Conservation (phyloP, 257 asterid genomes). For the Penstemon newberryi region DNA sequence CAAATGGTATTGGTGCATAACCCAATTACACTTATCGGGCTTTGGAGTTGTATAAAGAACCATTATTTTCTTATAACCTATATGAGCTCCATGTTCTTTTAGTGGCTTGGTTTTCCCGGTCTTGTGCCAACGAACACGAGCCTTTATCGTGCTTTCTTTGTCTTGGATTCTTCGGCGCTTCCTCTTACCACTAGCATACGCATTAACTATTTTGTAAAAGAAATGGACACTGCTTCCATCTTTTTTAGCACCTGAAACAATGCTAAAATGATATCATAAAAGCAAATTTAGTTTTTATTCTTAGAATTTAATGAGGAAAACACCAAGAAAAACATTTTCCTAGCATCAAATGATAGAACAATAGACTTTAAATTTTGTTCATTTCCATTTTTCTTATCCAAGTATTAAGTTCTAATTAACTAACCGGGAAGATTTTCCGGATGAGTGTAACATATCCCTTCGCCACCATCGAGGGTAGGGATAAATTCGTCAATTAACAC, state of each 20-base stretch:
- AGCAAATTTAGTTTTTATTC: too few relatives aligned
- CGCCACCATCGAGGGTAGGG: constrained; percentile 68
- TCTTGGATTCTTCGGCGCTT: constrained; percentile 74
- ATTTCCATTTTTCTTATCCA: background rate
- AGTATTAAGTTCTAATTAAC: constrained; percentile 1
- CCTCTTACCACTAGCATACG: constrained; percentile 73
- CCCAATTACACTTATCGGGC: constrained; percentile 75
- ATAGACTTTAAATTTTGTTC: too few relatives aligned
- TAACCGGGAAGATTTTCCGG: constrained; percentile 98
- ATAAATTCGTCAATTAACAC: constrained; percentile 73
- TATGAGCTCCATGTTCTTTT: constrained; percentile 56
- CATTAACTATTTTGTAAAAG: constrained; percentile 61
- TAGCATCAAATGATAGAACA: too few relatives aligned
- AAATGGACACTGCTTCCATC: constrained; percentile 87
- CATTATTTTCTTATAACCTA: constrained; percentile 88
- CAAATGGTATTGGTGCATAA: constrained; percentile 92
- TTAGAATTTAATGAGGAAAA: too few relatives aligned
- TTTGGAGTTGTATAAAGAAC: constrained; percentile 63
- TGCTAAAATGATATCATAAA: background rate
- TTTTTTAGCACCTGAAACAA: constrained; percentile 63
- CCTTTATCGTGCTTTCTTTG: constrained; percentile 26
- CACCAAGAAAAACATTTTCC: too few relatives aligned
- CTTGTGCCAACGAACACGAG: constrained; percentile 85
- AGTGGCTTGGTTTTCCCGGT: constrained; percentile 77
- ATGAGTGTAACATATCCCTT: constrained; percentile 86